Base-by-base conservation (phyloP, 2,329 filamentous ascomycete genomes). In the Epichloe bromicola region DNA sequence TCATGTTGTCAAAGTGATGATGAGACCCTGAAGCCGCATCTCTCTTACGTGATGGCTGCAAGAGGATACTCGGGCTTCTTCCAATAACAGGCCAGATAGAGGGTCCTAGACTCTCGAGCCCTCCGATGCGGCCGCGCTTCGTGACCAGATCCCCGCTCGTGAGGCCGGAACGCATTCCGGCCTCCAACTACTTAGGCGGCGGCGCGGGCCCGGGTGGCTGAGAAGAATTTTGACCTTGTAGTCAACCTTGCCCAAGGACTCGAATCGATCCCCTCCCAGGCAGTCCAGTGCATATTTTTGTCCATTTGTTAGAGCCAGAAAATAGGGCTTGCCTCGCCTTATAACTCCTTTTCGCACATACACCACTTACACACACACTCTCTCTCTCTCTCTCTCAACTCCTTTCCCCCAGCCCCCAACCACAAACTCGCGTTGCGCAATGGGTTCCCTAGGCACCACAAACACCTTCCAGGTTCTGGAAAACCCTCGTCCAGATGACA, bases 401-500 rank as follows among this genome's bases (percentile, higher is more conserved):
- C 12, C 46, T 52, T 41, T 42, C 46, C 8, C 48, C 50, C 38
- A 52, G 44, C 23, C 33, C 37, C 10, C 44, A 46, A 38, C 44
- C 38, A 46, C 23, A 7, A n/a, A 36, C 12, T 43, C 38, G 23
- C 23, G 42, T 34, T 36, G 34, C 63, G 66, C 48, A 53, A 74
- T 74, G 71, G 70, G 70, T 26, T 72, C 70, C 53, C 58, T 72
- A 50, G 57, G 60, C 41, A 59, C 61, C 52, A 54, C 54, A 26
- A 52, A 57, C 38, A 61, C 64, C 52, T 86, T 86, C 64, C 68
- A 74, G 50, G 77, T 87, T 67, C 73, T 87, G 42, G 69, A 74
- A 51, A 82, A 85, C 68, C 76, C 80, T 53, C 73, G 68, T 63
- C 79, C 81, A 1, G 66, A 80, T 53, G 80, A 86, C 65, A 75